Evolutionary conservation across 2,329 filamentous ascomycete genomes (phyloP).

Genomic region (Lachnellula occidentalis): DNA sequence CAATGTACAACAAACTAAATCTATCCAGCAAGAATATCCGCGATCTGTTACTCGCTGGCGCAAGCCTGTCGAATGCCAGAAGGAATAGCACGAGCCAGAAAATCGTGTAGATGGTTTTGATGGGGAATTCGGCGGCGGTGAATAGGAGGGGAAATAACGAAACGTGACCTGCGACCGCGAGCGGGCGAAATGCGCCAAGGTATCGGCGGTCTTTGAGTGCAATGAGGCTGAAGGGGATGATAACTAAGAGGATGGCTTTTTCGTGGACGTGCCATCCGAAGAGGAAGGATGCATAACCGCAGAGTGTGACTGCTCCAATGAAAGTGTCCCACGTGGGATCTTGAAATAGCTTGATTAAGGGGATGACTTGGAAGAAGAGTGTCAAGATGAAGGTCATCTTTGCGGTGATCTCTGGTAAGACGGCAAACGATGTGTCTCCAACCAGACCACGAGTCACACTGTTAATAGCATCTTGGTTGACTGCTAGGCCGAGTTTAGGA

Average conservation of each 20-base stretch:
- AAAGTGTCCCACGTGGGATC: slow-evolving; percentile 84
- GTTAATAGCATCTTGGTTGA: slow-evolving; percentile 70
- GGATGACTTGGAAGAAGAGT: slow-evolving; percentile 72
- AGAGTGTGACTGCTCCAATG: slow-evolving; percentile 82
- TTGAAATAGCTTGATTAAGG: slow-evolving; percentile 76
- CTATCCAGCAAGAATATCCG: slow-evolving; percentile 87
- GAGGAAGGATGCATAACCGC: slow-evolving; percentile 92
- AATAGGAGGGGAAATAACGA: slow-evolving; percentile 93
- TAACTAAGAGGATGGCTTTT: slow-evolving; percentile 89
- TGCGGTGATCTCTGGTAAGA: slow-evolving; percentile 81
- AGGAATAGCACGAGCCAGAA: slow-evolving; percentile 87
- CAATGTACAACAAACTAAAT: slow-evolving; percentile 84
- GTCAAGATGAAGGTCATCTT: slow-evolving; percentile 77
- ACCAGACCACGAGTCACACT: slow-evolving; percentile 92
- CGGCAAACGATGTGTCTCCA: slow-evolving; percentile 88
- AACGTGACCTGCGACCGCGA: slow-evolving; percentile 90
- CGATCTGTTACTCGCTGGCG: slow-evolving; percentile 73
- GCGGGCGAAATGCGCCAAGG: slow-evolving; percentile 82
- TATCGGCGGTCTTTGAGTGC: slow-evolving; percentile 86
- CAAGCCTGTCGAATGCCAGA: slow-evolving; percentile 78
- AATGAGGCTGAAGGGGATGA: slow-evolving; percentile 91
- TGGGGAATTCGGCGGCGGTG: slow-evolving; percentile 83
- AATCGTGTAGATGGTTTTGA: slow-evolving; percentile 90
- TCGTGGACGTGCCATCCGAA: slow-evolving; percentile 99
- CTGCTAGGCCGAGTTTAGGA: slow-evolving; percentile 67